Evolutionary conservation across 2,329 filamentous ascomycete species (phyloP).

Genomic region (Fusarium mangiferae): DNA sequence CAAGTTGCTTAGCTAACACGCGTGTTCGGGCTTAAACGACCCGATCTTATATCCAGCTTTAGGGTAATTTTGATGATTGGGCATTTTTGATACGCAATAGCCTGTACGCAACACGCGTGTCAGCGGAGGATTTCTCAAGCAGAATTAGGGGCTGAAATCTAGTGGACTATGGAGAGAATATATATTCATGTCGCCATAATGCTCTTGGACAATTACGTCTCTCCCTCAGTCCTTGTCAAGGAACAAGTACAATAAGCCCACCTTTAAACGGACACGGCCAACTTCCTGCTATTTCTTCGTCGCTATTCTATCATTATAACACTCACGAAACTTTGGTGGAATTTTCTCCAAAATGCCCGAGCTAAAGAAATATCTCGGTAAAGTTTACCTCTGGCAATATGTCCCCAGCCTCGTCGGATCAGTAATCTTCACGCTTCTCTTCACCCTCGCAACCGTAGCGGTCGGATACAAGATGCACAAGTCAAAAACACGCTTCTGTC

Average conservation of each 20-base stretch:
- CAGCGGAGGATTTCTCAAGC: background rate
- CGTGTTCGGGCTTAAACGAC: background rate
- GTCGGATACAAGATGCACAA: slow-evolving; percentile 56
- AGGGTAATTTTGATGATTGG: background rate
- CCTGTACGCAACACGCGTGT: slow-evolving; percentile 30
- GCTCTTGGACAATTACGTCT: too few species aligned
- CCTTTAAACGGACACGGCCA: too few species aligned
- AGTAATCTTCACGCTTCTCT: slow-evolving; percentile 57
- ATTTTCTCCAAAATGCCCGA: background rate
- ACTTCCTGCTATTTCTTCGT: too few species aligned
- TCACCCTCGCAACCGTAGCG: slow-evolving; percentile 50
- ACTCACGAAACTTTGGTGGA: too few species aligned
- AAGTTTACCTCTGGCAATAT: slow-evolving; percentile 43
- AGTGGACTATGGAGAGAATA: fast-evolving
- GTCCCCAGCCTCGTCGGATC: slow-evolving; percentile 57
- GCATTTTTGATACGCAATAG: background rate
- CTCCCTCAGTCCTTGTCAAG: too few species aligned
- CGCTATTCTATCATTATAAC: too few species aligned
- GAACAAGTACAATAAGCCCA: too few species aligned
- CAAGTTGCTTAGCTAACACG: slow-evolving; percentile 18
- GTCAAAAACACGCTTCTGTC: slow-evolving; percentile 60
- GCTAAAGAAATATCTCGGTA: slow-evolving; percentile 7
- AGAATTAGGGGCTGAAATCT: fast-evolving
- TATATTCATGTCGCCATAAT: background rate
- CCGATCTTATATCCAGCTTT: background rate